phyloP scores from a whole-genome alignment of 2,329 filamentous ascomycete species.

The Fusarium duplospermum region DNA sequence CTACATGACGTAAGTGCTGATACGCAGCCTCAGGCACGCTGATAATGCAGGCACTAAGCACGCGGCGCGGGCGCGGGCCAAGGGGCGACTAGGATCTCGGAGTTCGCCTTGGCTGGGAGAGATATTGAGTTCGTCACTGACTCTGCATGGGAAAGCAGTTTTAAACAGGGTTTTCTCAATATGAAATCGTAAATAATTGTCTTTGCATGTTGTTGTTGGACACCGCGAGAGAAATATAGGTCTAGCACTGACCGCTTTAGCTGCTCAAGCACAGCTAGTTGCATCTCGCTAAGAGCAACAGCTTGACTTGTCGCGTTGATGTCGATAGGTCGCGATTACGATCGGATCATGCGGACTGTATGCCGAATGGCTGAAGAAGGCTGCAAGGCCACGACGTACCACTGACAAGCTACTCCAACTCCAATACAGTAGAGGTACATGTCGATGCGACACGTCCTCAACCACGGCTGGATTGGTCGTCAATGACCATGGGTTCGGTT shows the following conservation, averaged over 20 bases:
- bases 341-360: background rate
- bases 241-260: background rate
- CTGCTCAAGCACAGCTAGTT: background rate
- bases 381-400: background rate
- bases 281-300: background rate
- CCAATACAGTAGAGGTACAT: background rate
- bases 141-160: background rate
- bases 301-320: background rate
- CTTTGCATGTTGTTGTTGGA: background rate
- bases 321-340: background rate
- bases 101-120: background rate
- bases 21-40: constrained; percentile 17
- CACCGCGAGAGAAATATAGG: background rate
- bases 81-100: constrained; percentile 16
- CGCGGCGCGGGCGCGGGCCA: constrained; percentile 7
- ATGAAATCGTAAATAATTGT: background rate
- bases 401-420: background rate
- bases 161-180: background rate
- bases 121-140: background rate
- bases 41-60: constrained; percentile 37
- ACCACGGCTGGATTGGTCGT: background rate
- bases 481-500: background rate
- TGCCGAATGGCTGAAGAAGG: background rate
- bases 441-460: background rate
- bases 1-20: constrained; percentile 28